Evolutionary conservation across 805 yeast species (phyloP).

Genomic region (Spathaspora gorwiae): DNA sequence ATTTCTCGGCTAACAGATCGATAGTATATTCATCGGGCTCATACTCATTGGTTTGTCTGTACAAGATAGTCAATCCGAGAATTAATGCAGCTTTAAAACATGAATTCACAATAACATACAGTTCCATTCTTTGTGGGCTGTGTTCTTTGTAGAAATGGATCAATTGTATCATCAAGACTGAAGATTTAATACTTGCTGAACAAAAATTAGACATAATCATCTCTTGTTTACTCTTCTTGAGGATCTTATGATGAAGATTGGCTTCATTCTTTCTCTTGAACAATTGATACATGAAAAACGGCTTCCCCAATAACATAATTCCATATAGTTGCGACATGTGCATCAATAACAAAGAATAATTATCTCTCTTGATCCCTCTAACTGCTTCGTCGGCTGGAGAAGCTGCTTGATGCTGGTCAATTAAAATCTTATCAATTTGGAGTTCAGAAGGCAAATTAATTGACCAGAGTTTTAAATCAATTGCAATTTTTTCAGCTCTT

Average conservation of each 20-base stretch:
- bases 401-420: not conserved
- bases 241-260: not conserved
- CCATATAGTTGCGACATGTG: conserved; percentile 34
- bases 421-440: conserved; percentile 16
- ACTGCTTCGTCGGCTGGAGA: not conserved
- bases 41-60: conserved; percentile 7
- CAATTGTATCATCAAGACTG: conserved; percentile 30
- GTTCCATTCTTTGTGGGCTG: conserved; percentile 32
- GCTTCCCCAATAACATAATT: conserved; percentile 30
- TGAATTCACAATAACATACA: conserved; percentile 26
- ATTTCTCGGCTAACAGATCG: conserved; percentile 6
- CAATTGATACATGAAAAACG: conserved; percentile 33
- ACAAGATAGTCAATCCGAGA: conserved; percentile 27
- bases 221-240: conserved; percentile 5
- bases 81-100: conserved; percentile 34
- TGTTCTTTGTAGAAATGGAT: conserved; percentile 21
- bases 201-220: conserved; percentile 20
- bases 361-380: conserved; percentile 2
- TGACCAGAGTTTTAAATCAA: conserved; percentile 28
- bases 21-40: conserved; percentile 11
- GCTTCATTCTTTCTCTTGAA: conserved; percentile 3
- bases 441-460: conserved; percentile 24
- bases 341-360: conserved; percentile 22
- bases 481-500: conserved; percentile 27
- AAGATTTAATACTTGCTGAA: conserved; percentile 32